Percentiles rank a stretch among this genome's conserved stretches.
phyloP scores from a whole-genome alignment of 108 stramenopile genomes.

The Fragilaria crotonensis region DNA sequence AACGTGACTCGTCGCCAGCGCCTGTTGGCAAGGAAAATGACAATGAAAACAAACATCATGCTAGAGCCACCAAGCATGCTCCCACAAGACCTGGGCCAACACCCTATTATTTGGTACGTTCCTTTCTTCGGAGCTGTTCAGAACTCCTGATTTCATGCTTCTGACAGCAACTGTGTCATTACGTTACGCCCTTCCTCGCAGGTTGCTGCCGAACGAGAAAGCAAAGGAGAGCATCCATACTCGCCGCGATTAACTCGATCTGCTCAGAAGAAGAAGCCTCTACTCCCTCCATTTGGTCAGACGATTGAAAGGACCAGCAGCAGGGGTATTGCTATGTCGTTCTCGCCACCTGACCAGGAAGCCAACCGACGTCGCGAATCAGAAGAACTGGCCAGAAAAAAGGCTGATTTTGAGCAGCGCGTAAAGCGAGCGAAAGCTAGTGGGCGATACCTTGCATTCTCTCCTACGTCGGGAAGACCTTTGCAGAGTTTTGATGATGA shows the following conservation, averaged over 20 bases:
- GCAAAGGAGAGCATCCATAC: too few relatives aligned
- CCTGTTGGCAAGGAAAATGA: too few relatives aligned
- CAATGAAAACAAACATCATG: too few relatives aligned
- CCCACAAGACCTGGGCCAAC: slow-evolving; percentile 26
- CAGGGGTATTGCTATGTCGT: slow-evolving; percentile 8
- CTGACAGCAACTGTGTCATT: too few relatives aligned
- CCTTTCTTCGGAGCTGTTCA: not conserved
- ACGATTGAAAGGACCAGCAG: not conserved
- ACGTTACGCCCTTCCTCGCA: too few relatives aligned
- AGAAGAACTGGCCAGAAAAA: slow-evolving; percentile 14
- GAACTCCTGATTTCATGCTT: not conserved
- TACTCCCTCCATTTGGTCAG: not conserved
- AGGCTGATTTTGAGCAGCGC: too few relatives aligned
- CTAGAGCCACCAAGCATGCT: too few relatives aligned
- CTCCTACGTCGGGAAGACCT: not conserved
- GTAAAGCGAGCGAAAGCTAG: slow-evolving; percentile 14
- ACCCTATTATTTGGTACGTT: slow-evolving; percentile 54
- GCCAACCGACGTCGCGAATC: slow-evolving; percentile 26
- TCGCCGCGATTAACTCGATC: slow-evolving; percentile 49
- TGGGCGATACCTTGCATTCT: not conserved
- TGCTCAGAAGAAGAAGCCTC: slow-evolving; percentile 22
- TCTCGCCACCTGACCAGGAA: slow-evolving; percentile 40
- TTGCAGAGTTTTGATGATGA: slow-evolving; percentile 10
- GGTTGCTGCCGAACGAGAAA: slow-evolving; percentile 37
- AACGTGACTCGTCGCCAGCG: too few relatives aligned